Evolutionary conservation across 2,329 filamentous ascomycete genomes (phyloP), one percentile per base, ranked within the genome.

Genomic region (Neospermospora avenae): DNA sequence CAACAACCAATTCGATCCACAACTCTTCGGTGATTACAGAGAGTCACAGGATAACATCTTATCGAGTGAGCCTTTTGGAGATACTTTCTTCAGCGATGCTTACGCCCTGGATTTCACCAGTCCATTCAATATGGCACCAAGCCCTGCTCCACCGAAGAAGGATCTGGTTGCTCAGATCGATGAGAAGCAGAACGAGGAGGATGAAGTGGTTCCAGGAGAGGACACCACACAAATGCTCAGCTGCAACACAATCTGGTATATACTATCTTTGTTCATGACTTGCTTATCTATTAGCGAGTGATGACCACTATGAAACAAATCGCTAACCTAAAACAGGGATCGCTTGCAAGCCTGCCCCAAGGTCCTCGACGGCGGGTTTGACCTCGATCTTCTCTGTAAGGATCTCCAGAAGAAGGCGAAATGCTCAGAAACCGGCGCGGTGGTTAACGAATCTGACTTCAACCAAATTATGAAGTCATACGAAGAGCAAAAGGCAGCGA

Each of bases 341-440:
- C 91, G 91, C 76, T 77, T 97, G 22, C 91, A 96, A 77, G 85
- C 83, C 37, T 96, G 92, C 74, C 87, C 91, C 62, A 92, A 89
- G 73, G 95, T 96, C 68, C 89, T 93, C 72, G 90, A 85, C 60
- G 93, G 93, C 68, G 93, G 96, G 68, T 91, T 98, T 66, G 95
- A 99, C 67, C 88, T 99, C 52, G 95, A 99, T 72, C 87, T 88
- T 35, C 83, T 99, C 24, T 99, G 95, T 77, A 89, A 89, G 4
- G 93, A 99, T 73, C 84, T 99, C 14, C 90, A 93, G 65, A 90
- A 93, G 74, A 99, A 99, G 78, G 95, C 95, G 60, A 95, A 93
- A 72, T 99, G 95, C 75, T 96, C 92, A 0, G 90, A 96, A 67
- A 88, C 83, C 18, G 93, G 95, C 16, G 91, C 96, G 13, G 91